phyloP scores from a whole-genome alignment of 345 rosid species.

The Eucalyptus melliodora region DNA sequence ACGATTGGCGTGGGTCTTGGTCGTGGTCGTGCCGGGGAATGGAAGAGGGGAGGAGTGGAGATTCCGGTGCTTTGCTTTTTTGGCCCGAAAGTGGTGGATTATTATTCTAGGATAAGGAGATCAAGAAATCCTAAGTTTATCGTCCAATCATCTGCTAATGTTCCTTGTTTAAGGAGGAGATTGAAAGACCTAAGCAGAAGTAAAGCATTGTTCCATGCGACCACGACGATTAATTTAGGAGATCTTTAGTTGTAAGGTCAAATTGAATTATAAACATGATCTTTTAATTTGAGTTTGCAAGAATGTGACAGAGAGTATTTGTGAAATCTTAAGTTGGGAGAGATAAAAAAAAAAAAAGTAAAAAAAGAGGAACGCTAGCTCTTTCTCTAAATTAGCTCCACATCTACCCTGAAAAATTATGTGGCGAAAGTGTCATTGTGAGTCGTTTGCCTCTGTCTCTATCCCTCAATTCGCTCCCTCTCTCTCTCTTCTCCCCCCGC shows the following conservation, averaged over 20 bases:
- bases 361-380: background rate
- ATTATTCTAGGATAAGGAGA: background rate
- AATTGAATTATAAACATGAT: background rate
- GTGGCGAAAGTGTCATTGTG: background rate
- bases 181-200: background rate
- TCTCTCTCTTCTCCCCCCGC: too few species aligned
- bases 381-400: background rate
- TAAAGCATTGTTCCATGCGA: background rate
- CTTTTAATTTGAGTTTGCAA: background rate
- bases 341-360: background rate
- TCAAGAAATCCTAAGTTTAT: background rate
- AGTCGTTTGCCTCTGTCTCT: background rate
- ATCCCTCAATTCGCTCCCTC: background rate
- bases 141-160: background rate
- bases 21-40: background rate
- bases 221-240: accelerated
- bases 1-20: background rate
- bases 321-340: background rate
- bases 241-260: background rate
- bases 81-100: background rate
- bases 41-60: background rate
- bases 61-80: background rate
- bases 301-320: background rate
- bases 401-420: background rate
- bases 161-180: background rate